Conservation (phyloP, 768 basidiomycete genomes). For the Serendipita vermifera region DNA sequence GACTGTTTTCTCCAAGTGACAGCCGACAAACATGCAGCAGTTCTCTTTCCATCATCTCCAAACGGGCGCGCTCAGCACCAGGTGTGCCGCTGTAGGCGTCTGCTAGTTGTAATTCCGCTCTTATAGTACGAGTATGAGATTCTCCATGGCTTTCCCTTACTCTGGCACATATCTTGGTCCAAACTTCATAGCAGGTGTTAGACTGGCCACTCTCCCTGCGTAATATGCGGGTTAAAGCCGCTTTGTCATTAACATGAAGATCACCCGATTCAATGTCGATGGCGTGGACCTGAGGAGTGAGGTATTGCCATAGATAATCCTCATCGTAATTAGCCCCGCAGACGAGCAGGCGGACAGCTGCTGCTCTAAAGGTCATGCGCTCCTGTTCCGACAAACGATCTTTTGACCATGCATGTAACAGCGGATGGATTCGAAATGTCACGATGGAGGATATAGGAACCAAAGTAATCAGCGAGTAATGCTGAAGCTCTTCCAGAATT, state of each 20-base stretch:
- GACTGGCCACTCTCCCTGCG: background rate
- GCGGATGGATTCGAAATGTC: background rate
- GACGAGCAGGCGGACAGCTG: background rate
- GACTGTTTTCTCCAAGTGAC: background rate
- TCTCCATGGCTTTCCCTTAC: background rate
- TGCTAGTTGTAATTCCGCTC: background rate
- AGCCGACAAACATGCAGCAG: background rate
- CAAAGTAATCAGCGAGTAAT: constrained; percentile 3
- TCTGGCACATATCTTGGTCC: background rate
- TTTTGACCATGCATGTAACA: background rate
- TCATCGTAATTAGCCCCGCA: background rate
- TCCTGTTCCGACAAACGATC: background rate
- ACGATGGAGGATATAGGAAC: background rate
- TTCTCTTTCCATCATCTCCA: background rate
- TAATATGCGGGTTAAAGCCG: background rate
- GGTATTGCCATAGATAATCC: background rate
- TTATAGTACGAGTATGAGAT: background rate
- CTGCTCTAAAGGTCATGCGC: background rate
- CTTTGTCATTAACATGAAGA: constrained; percentile 1
- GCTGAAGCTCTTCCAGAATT: background rate
- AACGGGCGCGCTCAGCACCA: background rate
- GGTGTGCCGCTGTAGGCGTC: background rate
- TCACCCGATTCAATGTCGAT: background rate
- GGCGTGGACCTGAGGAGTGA: background rate
- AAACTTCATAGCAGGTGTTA: background rate